Base-by-base conservation (phyloP, 805 yeast genomes). In the Monosporozyma unispora region DNA sequence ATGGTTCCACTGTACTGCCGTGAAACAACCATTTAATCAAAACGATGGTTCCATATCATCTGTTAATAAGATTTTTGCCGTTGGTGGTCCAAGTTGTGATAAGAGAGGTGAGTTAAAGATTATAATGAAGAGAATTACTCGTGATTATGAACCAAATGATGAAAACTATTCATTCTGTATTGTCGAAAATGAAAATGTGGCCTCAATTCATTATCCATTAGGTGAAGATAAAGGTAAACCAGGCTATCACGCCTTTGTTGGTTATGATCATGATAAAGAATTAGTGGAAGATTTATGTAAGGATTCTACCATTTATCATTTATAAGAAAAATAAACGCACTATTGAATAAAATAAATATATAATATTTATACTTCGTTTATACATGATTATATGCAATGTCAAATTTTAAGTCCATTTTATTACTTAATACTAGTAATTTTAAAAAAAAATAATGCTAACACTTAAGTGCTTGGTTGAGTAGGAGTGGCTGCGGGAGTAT, bases 61-160 rank as follows among this genome's bases (percentile, higher is more conserved):
- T 14, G 63, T 68, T 1, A 61, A 68, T 10, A 63, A 63, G 43
- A 52, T 69, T 28, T 67, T 60, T 50, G 68, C 75, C 7, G 57
- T 61, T 19, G 76, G 76, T 41, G 75, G 76, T 1, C 70, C 73
- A 35, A 63, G 70, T 43, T 72, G 76, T 59, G 76, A 72, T 49
- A 69, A 66, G 45, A 66, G 76, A 55, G 76, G 74, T 10, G 72
- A 71, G 48, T 56, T 64, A 29, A 71, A 71, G 51, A 61, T 71
- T 0, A 62, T 72, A 25, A 59, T 70, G 9, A 71, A 72, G 55
- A 65, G 67, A 52, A 59, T 71, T 7, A 54, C 71, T 5, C 65
- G 73, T 55, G 66, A 60, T 28, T 70, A 63, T 50, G 74, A 72
- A 47, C 72, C 74, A 37, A 70, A 70, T 42, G 54, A 59, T 3